Evolutionary conservation across 805 yeast genomes (phyloP).

Genomic region (Schizosaccharomyces lindneri): DNA sequence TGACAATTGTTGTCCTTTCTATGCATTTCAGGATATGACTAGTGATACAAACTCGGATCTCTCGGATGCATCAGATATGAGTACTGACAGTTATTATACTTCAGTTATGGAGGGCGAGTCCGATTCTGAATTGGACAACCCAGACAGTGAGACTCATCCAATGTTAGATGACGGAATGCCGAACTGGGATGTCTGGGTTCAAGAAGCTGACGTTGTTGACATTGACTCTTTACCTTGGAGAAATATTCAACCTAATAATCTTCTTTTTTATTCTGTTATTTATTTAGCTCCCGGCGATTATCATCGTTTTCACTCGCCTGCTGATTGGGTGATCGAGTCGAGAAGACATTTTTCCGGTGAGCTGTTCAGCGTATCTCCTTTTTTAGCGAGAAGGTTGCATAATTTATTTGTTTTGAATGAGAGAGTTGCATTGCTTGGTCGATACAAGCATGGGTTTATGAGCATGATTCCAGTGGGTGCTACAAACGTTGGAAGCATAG

Average conservation of each 20-base stretch:
- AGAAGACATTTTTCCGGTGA: slow-evolving; percentile 94
- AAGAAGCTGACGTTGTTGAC: background rate
- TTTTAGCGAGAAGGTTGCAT: slow-evolving; percentile 65
- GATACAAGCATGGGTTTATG: slow-evolving; percentile 92
- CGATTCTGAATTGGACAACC: background rate
- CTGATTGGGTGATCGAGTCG: slow-evolving; percentile 80
- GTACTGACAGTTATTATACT: no score
- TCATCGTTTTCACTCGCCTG: slow-evolving; percentile 89
- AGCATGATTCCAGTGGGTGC: slow-evolving; percentile 99
- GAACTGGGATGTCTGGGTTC: background rate
- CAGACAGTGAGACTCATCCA: background rate
- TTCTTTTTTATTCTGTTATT: slow-evolving; percentile 67
- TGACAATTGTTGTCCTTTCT: background rate
- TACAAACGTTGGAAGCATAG: slow-evolving; percentile 89
- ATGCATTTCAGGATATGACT: background rate
- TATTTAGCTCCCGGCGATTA: slow-evolving; percentile 97
- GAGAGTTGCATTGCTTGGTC: slow-evolving; percentile 81
- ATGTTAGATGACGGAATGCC: background rate
- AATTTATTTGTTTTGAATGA: slow-evolving; percentile 81
- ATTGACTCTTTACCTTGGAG: background rate
- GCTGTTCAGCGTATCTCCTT: slow-evolving; percentile 86
- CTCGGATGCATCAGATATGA: no score
- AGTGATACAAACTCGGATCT: no score
- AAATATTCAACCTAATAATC: slow-evolving; percentile 18
- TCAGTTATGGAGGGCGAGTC: background rate